These are phyloP conservation scores for Begonia peltatifolia DNA, from an alignment of 306 rosid species.

Conservation along the genomic window DNA sequence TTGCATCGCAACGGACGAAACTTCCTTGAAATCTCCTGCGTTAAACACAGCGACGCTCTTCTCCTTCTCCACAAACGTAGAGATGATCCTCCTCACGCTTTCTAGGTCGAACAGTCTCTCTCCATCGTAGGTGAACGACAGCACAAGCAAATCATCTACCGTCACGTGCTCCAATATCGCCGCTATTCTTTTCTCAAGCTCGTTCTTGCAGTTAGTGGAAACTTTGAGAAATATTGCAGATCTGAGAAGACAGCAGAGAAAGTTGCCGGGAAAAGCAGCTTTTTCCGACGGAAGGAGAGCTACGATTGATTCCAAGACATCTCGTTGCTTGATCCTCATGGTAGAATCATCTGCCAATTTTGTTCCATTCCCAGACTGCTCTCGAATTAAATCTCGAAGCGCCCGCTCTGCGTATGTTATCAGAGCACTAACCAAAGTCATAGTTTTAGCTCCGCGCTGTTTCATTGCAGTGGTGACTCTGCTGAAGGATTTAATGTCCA, in stretches of 20 bases:
- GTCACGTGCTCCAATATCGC: slow-evolving; percentile 58
- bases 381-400: slow-evolving; percentile 66
- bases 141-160: slow-evolving; percentile 48
- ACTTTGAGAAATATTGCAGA: slow-evolving; percentile 54
- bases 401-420: slow-evolving; percentile 57
- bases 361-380: slow-evolving; percentile 45
- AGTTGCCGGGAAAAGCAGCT: slow-evolving; percentile 55
- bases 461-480: slow-evolving; percentile 47
- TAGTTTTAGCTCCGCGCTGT: slow-evolving; percentile 33
- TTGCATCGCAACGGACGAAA: slow-evolving; percentile 45
- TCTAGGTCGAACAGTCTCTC: slow-evolving; percentile 70
- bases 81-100: slow-evolving; percentile 50
- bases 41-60: slow-evolving; percentile 52
- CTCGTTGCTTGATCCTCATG: slow-evolving; percentile 23
- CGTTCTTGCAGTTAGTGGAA: slow-evolving; percentile 32
- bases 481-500: slow-evolving; percentile 36
- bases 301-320: slow-evolving; percentile 41
- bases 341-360: slow-evolving; percentile 9
- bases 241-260: slow-evolving; percentile 76
- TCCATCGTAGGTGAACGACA: slow-evolving; percentile 70
- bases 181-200: slow-evolving; percentile 56
- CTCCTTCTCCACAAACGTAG: slow-evolving; percentile 55
- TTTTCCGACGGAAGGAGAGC: slow-evolving; percentile 63
- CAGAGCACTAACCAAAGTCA: slow-evolving; percentile 42
- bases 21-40: slow-evolving; percentile 29